phyloP scores from a whole-genome alignment of 495 filamentous ascomycete species.

The Darksidea phi region DNA sequence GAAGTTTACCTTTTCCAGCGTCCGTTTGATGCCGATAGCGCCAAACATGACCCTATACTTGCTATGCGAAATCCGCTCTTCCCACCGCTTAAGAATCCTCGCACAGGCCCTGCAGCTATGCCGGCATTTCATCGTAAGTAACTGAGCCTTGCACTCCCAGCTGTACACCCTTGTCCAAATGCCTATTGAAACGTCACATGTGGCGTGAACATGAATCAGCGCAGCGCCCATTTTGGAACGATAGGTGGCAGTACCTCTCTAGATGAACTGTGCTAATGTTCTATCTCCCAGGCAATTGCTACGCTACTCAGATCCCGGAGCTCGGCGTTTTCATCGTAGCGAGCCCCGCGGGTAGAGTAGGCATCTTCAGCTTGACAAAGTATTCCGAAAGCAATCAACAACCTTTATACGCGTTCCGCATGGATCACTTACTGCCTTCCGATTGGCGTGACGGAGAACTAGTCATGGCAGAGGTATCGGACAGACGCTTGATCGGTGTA shows the following conservation, averaged over 20 bases:
- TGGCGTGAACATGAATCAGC: too few relatives aligned
- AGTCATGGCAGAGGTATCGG: slow-evolving; percentile 36
- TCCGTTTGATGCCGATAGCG: slow-evolving; percentile 7
- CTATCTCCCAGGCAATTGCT: too few relatives aligned
- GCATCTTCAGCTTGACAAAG: slow-evolving; percentile 67
- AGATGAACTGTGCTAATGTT: too few relatives aligned
- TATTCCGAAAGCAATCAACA: slow-evolving; percentile 39
- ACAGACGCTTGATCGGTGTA: slow-evolving; percentile 52
- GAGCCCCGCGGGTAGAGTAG: slow-evolving; percentile 71
- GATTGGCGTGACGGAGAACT: slow-evolving; percentile 45
- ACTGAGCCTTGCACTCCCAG: too few relatives aligned
- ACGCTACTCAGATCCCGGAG: slow-evolving; percentile 73
- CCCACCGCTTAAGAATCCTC: not conserved
- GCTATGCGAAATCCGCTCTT: slow-evolving; percentile 26
- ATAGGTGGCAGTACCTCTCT: too few relatives aligned
- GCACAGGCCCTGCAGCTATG: slow-evolving; percentile 13
- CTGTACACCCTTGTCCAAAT: too few relatives aligned
- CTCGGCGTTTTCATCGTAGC: slow-evolving; percentile 73
- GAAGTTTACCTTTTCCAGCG: slow-evolving; percentile 38
- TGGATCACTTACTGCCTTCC: slow-evolving; percentile 44
- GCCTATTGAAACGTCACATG: too few relatives aligned
- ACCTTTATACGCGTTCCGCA: slow-evolving; percentile 47
- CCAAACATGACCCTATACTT: slow-evolving; percentile 9
- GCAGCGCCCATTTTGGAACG: too few relatives aligned
- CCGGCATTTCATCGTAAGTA: slow-evolving; percentile 60